Base-by-base conservation (phyloP, 1,139 yeast species). In the Candida pseudoviswanathii region DNA sequence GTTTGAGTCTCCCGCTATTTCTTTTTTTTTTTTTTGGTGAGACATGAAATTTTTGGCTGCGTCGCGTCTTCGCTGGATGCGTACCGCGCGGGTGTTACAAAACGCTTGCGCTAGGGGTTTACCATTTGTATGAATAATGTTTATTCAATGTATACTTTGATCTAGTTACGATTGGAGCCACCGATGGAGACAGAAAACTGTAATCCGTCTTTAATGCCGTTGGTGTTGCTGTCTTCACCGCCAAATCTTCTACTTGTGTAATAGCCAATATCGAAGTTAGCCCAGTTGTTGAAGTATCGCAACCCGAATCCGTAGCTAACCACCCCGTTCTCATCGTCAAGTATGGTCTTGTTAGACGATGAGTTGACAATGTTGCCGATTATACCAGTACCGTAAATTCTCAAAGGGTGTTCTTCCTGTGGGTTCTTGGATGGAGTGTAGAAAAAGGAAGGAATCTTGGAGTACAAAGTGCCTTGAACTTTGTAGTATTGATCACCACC, bases 261-360 rank as follows among this genome's bases (percentile, higher is more conserved):
- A 61, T 79, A 80, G 5, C 81, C 80, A 40, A 77, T 59, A 54
- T 79, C 80, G 52, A 80, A 72, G 44, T 68, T 68, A 46, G 81
- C 82, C 71, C 76, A 74, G 40, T 71, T 64, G 55, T 72, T 72
- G 55, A 73, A 64, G 57, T 75, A 76, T 45, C 65, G 67, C 41
- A 76, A 55, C 1, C 83, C 83, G 49, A 74, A 64, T 2, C 81
- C 81, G 37, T 72, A 65, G 41, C 69, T 60, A 16, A 74, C 50
- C 8, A 75, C 77, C 16, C 64, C 58, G 21, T 61, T 55, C 9
- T 56, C 54, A 34, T 63, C 66, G 27, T 58, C 52, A 24, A 65
- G 44, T 37, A 73, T 65, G 16, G 39, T 27, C n/a, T 36, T 45
- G n/a, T 46, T 44, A 9, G 46, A 27, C 3, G 44, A 33, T 11